A percentile compares a stretch with the other conserved stretches of the same genome.
Evolutionary conservation across 371 early-diverging fungal species (phyloP).

Genomic region (Rhizopus arrhizus): DNA sequence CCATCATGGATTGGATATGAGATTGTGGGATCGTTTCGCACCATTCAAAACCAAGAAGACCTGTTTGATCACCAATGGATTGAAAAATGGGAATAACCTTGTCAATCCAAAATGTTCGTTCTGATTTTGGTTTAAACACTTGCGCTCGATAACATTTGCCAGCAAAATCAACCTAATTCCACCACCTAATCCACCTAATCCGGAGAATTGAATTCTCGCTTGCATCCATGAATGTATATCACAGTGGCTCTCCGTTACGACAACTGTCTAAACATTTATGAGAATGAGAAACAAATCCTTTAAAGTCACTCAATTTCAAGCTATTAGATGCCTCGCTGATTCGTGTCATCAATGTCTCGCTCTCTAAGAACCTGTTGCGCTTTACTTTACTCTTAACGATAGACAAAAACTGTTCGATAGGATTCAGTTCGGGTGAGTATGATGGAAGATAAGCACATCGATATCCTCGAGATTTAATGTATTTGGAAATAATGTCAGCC

Average conservation of each 20-base stretch:
- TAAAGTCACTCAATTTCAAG: too few species aligned
- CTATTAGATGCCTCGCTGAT: slow-evolving; percentile 5
- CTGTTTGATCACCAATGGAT: slow-evolving; percentile 10
- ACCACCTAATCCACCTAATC: too few species aligned
- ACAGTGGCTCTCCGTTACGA: slow-evolving; percentile 4
- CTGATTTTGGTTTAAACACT: slow-evolving; percentile 2
- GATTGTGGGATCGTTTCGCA: slow-evolving; percentile 7
- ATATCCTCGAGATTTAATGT: too few species aligned
- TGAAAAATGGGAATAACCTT: slow-evolving; percentile 7
- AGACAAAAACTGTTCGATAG: slow-evolving; percentile 11
- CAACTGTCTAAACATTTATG: slow-evolving; percentile 4
- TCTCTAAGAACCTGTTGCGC: slow-evolving; percentile 1
- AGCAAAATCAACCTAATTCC: not conserved
- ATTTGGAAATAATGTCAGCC: too few species aligned
- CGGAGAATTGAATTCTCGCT: too few species aligned
- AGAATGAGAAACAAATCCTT: too few species aligned
- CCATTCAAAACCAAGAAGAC: slow-evolving; percentile 12
- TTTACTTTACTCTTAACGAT: slow-evolving; percentile 10
- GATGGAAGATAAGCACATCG: too few species aligned
- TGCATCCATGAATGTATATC: too few species aligned
- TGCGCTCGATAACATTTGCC: slow-evolving; percentile 2
- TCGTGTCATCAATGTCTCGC: slow-evolving; percentile 1
- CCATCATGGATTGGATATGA: not conserved
- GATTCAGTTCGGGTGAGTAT: slow-evolving; percentile 12
- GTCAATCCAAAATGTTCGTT: slow-evolving; percentile 15